These are phyloP conservation scores for Forsythia suspensa DNA, from an alignment of 257 asterid species.

Conservation along the genomic window DNA sequence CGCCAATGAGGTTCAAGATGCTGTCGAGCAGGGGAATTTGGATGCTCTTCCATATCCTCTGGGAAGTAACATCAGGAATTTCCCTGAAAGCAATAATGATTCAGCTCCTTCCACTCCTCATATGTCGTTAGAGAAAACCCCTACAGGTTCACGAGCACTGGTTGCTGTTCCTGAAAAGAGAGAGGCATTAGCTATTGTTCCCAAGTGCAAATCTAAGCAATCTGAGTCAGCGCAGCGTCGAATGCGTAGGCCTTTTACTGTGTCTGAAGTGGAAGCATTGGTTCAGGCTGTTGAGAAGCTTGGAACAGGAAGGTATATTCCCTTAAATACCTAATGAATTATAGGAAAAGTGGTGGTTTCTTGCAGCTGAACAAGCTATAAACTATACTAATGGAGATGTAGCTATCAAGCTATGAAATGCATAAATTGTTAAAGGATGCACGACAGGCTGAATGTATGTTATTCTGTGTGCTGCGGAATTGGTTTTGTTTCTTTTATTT, in stretches of 20 bases:
- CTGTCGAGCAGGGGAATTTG: constrained; percentile 32
- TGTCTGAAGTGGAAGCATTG: constrained; percentile 88
- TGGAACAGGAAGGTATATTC: constrained; percentile 42
- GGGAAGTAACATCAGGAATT: constrained; percentile 48
- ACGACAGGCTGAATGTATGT: not conserved
- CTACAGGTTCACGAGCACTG: constrained; percentile 65
- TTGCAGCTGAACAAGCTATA: not conserved
- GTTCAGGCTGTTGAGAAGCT: constrained; percentile 50
- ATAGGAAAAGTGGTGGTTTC: not conserved
- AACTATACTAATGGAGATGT: not conserved
- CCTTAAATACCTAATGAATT: not conserved
- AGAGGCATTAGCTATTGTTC: constrained; percentile 58
- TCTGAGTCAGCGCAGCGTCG: constrained; percentile 84
- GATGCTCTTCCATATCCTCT: constrained; percentile 36
- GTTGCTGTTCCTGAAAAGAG: constrained; percentile 48
- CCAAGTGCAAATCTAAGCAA: constrained; percentile 72
- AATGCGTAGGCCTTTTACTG: constrained; percentile 93
- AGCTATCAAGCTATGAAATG: not conserved
- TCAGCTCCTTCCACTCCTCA: constrained; percentile 74
- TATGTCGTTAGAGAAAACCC: constrained; percentile 45
- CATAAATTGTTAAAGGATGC: not conserved
- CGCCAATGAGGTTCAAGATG: constrained; percentile 31
- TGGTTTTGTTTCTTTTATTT: not conserved
- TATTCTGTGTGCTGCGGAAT: not conserved
- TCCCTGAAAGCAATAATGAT: constrained; percentile 74